These are phyloP conservation scores for Nemania serpens DNA, from an alignment of 2,329 filamentous ascomycete genomes.

Conservation along the genomic window DNA sequence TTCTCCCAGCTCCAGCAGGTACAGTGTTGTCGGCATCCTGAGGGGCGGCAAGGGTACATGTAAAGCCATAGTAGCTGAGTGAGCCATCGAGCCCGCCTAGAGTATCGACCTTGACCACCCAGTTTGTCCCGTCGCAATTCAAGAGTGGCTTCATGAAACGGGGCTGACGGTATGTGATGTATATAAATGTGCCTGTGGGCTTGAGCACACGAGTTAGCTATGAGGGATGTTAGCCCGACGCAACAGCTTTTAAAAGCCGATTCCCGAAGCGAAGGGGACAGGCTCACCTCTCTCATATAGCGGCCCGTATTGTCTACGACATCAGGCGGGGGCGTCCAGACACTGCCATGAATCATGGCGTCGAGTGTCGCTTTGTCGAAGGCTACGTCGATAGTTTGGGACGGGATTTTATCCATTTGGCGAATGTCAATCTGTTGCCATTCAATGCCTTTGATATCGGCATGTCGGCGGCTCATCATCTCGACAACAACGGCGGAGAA, in stretches of 20 bases:
- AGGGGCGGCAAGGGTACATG: not conserved
- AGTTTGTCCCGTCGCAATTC: slow-evolving; percentile 45
- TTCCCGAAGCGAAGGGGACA: not conserved
- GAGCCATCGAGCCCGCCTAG: slow-evolving; percentile 46
- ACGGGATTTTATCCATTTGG: slow-evolving; percentile 48
- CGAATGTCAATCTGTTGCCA: slow-evolving; percentile 59
- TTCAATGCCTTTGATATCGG: slow-evolving; percentile 46
- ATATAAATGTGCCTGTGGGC: slow-evolving; percentile 54
- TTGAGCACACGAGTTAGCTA: slow-evolving; percentile 49
- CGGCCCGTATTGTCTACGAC: slow-evolving; percentile 52
- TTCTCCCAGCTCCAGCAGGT: no score
- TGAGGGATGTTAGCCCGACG: slow-evolving; percentile 32
- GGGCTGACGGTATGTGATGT: slow-evolving; percentile 58
- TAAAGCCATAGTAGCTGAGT: slow-evolving; percentile 49
- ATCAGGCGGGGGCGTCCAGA: slow-evolving; percentile 56
- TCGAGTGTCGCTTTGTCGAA: slow-evolving; percentile 63
- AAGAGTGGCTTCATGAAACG: slow-evolving; percentile 58
- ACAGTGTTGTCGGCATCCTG: slow-evolving; percentile 1
- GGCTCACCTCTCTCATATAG: slow-evolving; percentile 55
- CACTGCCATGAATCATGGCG: slow-evolving; percentile 59
- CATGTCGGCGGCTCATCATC: slow-evolving; percentile 54
- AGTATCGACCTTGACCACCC: slow-evolving; percentile 50
- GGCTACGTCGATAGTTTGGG: slow-evolving; percentile 55
- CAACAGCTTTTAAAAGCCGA: slow-evolving; percentile 1
- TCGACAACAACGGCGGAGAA: slow-evolving; percentile 60